Evolutionary conservation across 805 yeast species (phyloP).

Genomic region (Saturnispora sanitii): DNA sequence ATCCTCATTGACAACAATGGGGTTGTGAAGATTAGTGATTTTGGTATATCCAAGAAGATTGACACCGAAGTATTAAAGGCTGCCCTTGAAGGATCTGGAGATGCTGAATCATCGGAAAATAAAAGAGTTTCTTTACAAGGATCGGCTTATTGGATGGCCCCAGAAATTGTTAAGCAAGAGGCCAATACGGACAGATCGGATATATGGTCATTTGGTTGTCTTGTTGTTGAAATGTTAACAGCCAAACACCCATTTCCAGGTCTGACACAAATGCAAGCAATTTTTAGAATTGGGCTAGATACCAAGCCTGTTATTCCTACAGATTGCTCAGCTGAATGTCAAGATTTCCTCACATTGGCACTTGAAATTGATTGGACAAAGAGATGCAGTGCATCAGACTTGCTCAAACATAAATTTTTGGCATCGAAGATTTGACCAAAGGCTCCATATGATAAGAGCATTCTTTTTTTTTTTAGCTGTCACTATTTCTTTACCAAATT

Average conservation of each 20-base stretch:
- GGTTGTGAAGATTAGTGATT: constrained; percentile 54
- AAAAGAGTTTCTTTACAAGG: constrained; percentile 86
- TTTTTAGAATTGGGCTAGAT: constrained; percentile 85
- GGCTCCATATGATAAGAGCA: constrained; percentile 2
- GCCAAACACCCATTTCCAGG: constrained; percentile 95
- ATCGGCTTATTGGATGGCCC: constrained; percentile 98
- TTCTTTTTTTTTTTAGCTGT: not conserved
- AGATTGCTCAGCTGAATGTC: constrained; percentile 58
- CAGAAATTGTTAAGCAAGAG: constrained; percentile 92
- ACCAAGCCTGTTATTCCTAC: constrained; percentile 73
- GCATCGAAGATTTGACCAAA: too few species aligned
- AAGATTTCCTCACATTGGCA: constrained; percentile 52
- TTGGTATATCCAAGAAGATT: constrained; percentile 55
- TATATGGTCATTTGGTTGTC: constrained; percentile 95
- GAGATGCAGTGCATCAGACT: constrained; percentile 43
- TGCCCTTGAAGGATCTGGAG: constrained; percentile 16
- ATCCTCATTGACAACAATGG: constrained; percentile 50
- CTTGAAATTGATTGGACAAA: constrained; percentile 66
- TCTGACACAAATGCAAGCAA: constrained; percentile 93
- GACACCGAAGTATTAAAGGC: constrained; percentile 11
- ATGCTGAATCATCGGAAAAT: constrained; percentile 33
- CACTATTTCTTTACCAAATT: not conserved
- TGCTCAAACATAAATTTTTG: constrained; percentile 5
- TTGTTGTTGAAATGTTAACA: constrained; percentile 89
- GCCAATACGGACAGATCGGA: constrained; percentile 90